Evolutionary conservation across 768 basidiomycete species (phyloP).

Genomic region (Suillus spraguei): DNA sequence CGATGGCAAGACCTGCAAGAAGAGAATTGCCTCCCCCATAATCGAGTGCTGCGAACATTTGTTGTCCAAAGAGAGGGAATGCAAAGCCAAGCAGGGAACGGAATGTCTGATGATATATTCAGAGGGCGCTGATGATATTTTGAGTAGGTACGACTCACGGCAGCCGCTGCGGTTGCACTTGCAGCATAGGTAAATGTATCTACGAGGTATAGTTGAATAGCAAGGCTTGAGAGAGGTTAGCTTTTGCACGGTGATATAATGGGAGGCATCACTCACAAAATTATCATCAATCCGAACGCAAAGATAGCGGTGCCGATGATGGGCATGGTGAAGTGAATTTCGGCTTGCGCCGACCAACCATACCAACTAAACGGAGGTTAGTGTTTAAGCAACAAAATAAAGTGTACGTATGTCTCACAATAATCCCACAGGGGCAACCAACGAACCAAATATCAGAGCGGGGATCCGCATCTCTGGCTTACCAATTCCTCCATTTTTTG

Average conservation of each 20-base stretch:
- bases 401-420: conserved; percentile 45
- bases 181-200: conserved; percentile 38
- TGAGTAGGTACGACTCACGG: conserved; percentile 41
- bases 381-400: conserved; percentile 4
- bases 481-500: conserved; percentile 59
- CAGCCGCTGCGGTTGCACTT: conserved; percentile 62
- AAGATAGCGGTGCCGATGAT: conserved; percentile 64
- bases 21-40: conserved; percentile 69
- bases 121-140: background rate
- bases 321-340: conserved; percentile 75
- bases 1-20: conserved; percentile 13
- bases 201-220: conserved; percentile 70
- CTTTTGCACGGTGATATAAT: background rate
- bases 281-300: conserved; percentile 57
- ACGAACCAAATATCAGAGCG: conserved; percentile 54
- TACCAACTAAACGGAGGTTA: conserved; percentile 34
- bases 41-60: conserved; percentile 39
- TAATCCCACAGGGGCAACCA: conserved; percentile 71
- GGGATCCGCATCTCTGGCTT: conserved; percentile 81
- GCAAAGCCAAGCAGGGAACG: conserved; percentile 64
- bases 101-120: conserved; percentile 43
- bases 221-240: conserved; percentile 45
- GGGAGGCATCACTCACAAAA: conserved; percentile 36
- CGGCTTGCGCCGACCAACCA: conserved; percentile 63
- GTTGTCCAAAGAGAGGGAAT: conserved; percentile 64